Evolutionary conservation across 1,284 basidiomycete genomes (phyloP).

Genomic region (Leccinum griseonigrum): DNA sequence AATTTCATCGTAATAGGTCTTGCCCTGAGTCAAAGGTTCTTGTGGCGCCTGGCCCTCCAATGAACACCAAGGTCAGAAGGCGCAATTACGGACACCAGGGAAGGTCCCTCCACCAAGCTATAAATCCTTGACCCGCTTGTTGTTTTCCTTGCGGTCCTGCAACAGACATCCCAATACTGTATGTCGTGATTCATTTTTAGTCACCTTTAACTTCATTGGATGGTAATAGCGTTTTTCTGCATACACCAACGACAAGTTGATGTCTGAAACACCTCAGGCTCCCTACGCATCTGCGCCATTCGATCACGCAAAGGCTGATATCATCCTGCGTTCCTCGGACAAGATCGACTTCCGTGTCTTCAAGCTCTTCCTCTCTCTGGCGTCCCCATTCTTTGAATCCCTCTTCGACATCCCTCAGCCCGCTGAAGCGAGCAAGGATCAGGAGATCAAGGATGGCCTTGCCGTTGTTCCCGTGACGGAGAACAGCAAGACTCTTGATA

Average conservation of each 20-base stretch:
- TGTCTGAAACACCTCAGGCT: not conserved
- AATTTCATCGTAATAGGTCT: not conserved
- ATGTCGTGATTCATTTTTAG: not conserved
- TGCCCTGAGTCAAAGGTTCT: not conserved
- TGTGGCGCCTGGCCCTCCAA: too few relatives aligned
- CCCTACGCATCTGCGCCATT: not conserved
- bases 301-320: not conserved
- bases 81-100: not conserved
- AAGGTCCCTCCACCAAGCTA: not conserved
- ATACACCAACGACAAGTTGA: not conserved
- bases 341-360: not conserved
- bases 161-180: not conserved
- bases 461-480: slow-evolving; percentile 26
- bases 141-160: not conserved
- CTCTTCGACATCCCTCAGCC: not conserved
- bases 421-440: not conserved
- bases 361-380: not conserved
- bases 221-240: not conserved
- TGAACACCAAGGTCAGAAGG: not conserved
- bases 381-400: not conserved
- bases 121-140: not conserved
- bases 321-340: not conserved
- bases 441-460: slow-evolving; percentile 5
- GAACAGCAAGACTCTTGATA: slow-evolving; percentile 6
- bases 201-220: not conserved